phyloP scores from a whole-genome alignment of 2,329 filamentous ascomycete species.

The Ophidiomyces ophidiicola region DNA sequence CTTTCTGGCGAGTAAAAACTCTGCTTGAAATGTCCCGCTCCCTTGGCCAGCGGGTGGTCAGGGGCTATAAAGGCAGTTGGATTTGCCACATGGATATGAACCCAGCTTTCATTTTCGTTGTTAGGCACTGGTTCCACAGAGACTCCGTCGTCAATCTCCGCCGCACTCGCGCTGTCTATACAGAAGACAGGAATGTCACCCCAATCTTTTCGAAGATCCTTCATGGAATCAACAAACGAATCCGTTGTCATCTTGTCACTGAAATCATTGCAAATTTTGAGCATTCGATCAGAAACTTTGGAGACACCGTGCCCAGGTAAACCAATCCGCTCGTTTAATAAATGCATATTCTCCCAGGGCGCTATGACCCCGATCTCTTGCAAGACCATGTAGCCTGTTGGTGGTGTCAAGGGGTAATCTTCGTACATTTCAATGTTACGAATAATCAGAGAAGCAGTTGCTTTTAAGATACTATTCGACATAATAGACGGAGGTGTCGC shows the following conservation, averaged over 20 bases:
- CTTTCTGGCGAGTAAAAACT: constrained; percentile 44
- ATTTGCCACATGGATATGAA: constrained; percentile 52
- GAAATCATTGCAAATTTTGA: constrained; percentile 22
- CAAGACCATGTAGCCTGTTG: constrained; percentile 40
- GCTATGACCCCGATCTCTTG: constrained; percentile 51
- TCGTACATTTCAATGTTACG: constrained; percentile 46
- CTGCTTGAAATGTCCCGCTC: constrained; percentile 43
- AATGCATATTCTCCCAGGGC: constrained; percentile 44
- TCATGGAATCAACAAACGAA: constrained; percentile 43
- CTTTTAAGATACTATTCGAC: constrained; percentile 31
- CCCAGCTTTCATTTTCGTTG: constrained; percentile 40
- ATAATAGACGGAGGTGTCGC: constrained; percentile 32
- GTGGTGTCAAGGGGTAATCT: constrained; percentile 26
- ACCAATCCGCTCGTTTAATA: constrained; percentile 42
- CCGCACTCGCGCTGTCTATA: constrained; percentile 43
- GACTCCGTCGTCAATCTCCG: constrained; percentile 52
- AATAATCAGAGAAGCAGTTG: constrained; percentile 44
- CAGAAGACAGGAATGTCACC: constrained; percentile 46
- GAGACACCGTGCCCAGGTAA: constrained; percentile 37
- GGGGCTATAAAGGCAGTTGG: constrained; percentile 49
- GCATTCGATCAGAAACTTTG: constrained; percentile 21
- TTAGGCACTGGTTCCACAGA: constrained; percentile 43
- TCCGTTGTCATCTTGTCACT: constrained; percentile 19
- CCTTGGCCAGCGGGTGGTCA: constrained; percentile 40
- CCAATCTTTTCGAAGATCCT: constrained; percentile 46